Evolutionary conservation across 495 filamentous ascomycete species (phyloP), one percentile per base, ranked within the genome.

Genomic region (Daldinia vernicosa): DNA sequence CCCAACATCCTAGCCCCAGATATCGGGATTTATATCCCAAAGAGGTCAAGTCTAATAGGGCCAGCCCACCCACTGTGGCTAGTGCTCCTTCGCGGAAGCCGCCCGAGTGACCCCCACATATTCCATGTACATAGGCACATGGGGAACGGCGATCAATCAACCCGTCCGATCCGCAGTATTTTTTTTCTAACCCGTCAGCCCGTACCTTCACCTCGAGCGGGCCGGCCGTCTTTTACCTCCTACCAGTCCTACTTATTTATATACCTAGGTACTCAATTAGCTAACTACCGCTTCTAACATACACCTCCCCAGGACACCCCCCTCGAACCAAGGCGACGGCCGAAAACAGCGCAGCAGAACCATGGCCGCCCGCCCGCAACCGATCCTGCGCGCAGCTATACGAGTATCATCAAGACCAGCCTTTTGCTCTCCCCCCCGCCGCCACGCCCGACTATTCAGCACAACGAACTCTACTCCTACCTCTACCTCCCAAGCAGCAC

Each of bases 281-380:
- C 24, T 47, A 22, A 9, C 43, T 47, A 1, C 17, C 40, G 1
- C 5, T 22, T 22, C 40, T 45, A 45, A 45, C 4, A 24, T 14
- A 47, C 14, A 33, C 39, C 3, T 32, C 3, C 52, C n/a, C 22
- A 66, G 62, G 39, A 66, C 6, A 6, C 17, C 27, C 52, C 24
- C 64, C 45, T 17, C 60, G 37, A 69, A 3, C 12, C n/a, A 19
- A 22, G 66, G 60, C 56, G 62, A 69, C 66, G 70, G 65, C 65
- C 66, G 7, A 43, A 51, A 51, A 47, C 35, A 53, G 35, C 52
- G 51, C 40, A 33, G 51, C 40, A 33, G 45, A 54, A 74, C 15
- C 68, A 77, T 77, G 75, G 70, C 68, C 60, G 68, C 66, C 27
- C 70, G 75, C 54, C 59, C 68, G 26, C 22, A 43, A 26, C 59